phyloP scores from a whole-genome alignment of 1,284 basidiomycete species.

The Fistulina hepatica region DNA sequence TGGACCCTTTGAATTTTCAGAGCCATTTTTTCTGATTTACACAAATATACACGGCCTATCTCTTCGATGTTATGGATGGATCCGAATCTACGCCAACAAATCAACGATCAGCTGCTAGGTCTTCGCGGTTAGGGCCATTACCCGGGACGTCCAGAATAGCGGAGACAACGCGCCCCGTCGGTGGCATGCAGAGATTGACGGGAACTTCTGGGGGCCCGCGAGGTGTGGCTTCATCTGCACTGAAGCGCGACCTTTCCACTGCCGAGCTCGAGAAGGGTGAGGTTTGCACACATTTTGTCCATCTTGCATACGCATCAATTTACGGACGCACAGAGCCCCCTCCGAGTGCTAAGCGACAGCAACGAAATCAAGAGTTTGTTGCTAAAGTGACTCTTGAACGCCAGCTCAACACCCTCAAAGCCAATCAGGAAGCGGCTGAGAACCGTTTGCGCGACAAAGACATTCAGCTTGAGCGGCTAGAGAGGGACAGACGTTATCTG shows the following conservation, averaged over 20 bases:
- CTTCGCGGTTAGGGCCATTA: too few relatives aligned
- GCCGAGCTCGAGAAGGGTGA: constrained; percentile 56
- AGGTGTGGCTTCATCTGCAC: too few relatives aligned
- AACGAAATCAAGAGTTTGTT: constrained; percentile 49
- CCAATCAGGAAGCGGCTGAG: constrained; percentile 49
- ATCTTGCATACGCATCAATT: constrained; percentile 4
- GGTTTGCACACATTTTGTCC: constrained; percentile 6
- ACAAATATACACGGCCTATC: too few relatives aligned
- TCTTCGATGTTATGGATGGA: too few relatives aligned
- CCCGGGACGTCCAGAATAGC: too few relatives aligned
- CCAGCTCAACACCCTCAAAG: constrained; percentile 45
- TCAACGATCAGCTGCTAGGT: too few relatives aligned
- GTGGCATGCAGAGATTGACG: too few relatives aligned
- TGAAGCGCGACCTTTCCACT: constrained; percentile 49
- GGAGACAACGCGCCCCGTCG: too few relatives aligned
- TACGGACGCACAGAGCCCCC: constrained; percentile 38
- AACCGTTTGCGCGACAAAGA: constrained; percentile 53
- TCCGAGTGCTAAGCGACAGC: constrained; percentile 51
- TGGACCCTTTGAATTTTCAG: too few relatives aligned
- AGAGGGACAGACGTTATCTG: constrained; percentile 54
- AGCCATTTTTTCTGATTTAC: too few relatives aligned
- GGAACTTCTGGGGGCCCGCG: too few relatives aligned
- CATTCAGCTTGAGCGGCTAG: constrained; percentile 40
- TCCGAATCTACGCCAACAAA: too few relatives aligned
- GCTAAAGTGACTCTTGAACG: constrained; percentile 50